A percentile compares a stretch with the other conserved stretches of the same genome.
Evolutionary conservation across 352 stramenopile species (phyloP).

Genomic region (Blastocystis sp.): DNA sequence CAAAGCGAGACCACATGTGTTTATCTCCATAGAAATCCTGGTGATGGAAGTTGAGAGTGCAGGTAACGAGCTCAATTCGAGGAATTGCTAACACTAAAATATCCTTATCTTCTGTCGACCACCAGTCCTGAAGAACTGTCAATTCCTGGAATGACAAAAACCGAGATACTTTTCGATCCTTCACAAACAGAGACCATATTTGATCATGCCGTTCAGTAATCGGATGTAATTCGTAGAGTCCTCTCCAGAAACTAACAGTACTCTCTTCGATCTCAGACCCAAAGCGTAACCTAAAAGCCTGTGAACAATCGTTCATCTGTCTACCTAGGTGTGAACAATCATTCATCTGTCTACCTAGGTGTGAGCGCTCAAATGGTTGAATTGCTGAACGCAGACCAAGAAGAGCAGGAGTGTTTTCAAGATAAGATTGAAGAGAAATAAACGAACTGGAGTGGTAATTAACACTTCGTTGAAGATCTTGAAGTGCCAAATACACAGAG

Average conservation of each 20-base stretch:
- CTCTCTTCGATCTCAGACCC: too few species aligned
- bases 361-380: not conserved
- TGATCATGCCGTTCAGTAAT: not conserved
- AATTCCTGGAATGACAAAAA: slow-evolving; percentile 9
- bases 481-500: not conserved
- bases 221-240: not conserved
- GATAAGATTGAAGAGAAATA: not conserved
- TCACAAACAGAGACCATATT: slow-evolving; percentile 19
- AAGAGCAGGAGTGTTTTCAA: not conserved
- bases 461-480: not conserved
- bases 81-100: slow-evolving; percentile 5
- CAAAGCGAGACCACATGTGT: not conserved
- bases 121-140: not conserved
- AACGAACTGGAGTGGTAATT: not conserved
- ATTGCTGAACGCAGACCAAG: not conserved
- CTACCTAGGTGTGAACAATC: too few species aligned
- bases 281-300: too few species aligned
- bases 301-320: too few species aligned
- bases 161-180: not conserved
- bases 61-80: slow-evolving; percentile 14
- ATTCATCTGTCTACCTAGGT: too few species aligned
- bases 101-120: not conserved
- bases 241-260: not conserved
- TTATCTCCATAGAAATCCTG: slow-evolving; percentile 16
- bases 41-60: not conserved